phyloP scores from a whole-genome alignment of 129 eudicot genomes.

The Scalesia atractyloides region DNA sequence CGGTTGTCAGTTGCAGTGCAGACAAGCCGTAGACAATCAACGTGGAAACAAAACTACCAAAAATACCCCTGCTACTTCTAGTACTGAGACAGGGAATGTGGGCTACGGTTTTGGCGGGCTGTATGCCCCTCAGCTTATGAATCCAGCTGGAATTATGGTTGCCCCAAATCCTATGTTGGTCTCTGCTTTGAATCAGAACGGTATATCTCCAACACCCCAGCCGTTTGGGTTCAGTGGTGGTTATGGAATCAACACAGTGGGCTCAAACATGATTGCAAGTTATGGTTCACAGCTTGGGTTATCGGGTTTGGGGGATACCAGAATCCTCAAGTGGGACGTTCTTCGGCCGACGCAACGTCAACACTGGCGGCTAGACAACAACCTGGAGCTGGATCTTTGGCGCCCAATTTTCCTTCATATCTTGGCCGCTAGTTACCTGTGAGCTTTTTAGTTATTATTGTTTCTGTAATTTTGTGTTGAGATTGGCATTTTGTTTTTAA shows the following conservation, averaged over 20 bases:
- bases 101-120: constrained; percentile 49
- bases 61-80: constrained; percentile 21
- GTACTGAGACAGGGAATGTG: constrained; percentile 31
- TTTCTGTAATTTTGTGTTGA: constrained; percentile 1
- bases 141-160: constrained; percentile 49
- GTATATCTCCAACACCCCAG: constrained; percentile 31
- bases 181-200: constrained; percentile 51
- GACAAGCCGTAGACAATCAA: constrained; percentile 49
- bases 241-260: constrained; percentile 54
- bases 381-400: constrained; percentile 45
- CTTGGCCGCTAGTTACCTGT: constrained; percentile 41
- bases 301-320: constrained; percentile 54
- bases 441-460: background rate
- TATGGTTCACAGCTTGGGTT: constrained; percentile 63
- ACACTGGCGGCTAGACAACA: constrained; percentile 38
- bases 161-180: constrained; percentile 52
- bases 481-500: background rate
- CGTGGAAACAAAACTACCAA: constrained; percentile 38
- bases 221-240: constrained; percentile 44
- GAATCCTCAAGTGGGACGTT: constrained; percentile 41
- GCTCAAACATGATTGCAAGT: constrained; percentile 52
- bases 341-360: constrained; percentile 41
- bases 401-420: constrained; percentile 33
- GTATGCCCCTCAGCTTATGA: constrained; percentile 37
- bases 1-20: constrained; percentile 62